phyloP scores from a whole-genome alignment of 202 grass and related monocot species.

The Eragrostis tef region DNA sequence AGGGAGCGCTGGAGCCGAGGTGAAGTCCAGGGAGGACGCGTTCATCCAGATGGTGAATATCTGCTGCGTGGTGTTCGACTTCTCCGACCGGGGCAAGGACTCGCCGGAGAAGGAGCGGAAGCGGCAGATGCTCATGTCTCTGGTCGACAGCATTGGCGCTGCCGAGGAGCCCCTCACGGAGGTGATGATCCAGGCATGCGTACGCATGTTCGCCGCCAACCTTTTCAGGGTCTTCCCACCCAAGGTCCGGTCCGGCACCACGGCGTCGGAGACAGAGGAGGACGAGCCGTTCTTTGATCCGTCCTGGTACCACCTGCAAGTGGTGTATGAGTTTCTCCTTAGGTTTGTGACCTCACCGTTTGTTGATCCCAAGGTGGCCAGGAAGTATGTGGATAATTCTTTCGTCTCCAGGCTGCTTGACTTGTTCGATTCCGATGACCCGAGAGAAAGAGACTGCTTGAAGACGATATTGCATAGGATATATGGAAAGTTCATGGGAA shows the following conservation, averaged over 20 bases:
- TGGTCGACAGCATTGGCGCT: conserved; percentile 63
- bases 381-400: conserved; percentile 73
- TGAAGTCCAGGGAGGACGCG: conserved; percentile 58
- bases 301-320: conserved; percentile 83
- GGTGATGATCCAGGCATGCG: conserved; percentile 67
- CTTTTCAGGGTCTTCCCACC: conserved; percentile 90
- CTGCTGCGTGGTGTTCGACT: conserved; percentile 74
- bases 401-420: conserved; percentile 78
- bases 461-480: conserved; percentile 86
- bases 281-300: conserved; percentile 92
- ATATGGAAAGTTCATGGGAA: conserved; percentile 92
- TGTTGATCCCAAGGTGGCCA: conserved; percentile 75
- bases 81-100: conserved; percentile 82
- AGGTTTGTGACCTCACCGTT: conserved; percentile 76
- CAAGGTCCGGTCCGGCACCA: conserved; percentile 50
- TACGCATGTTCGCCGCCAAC: conserved; percentile 73
- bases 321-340: conserved; percentile 84
- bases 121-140: conserved; percentile 73
- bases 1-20: conserved; percentile 43
- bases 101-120: conserved; percentile 78
- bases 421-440: conserved; percentile 88
- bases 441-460: conserved; percentile 82
- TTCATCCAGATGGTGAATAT: conserved; percentile 80
- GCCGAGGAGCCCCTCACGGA: conserved; percentile 74
- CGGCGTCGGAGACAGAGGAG: conserved; percentile 67